Evolutionary conservation across 257 asterid genomes (phyloP).

Genomic region (Scutellaria galericulata): DNA sequence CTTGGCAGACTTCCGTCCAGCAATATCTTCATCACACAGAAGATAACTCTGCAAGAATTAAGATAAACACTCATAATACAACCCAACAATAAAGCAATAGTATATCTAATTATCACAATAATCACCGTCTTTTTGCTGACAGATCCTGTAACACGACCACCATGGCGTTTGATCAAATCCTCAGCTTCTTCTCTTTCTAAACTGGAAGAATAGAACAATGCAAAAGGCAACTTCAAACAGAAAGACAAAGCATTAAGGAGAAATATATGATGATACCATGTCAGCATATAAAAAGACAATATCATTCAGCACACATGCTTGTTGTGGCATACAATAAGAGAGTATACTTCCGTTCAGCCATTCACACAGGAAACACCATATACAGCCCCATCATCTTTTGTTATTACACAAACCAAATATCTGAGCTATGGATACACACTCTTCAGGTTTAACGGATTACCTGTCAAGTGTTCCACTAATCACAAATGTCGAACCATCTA

Average conservation of each 20-base stretch:
- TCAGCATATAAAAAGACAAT: background rate
- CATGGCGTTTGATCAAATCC: conserved; percentile 92
- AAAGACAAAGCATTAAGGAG: conserved; percentile 3
- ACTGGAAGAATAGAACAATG: conserved; percentile 53
- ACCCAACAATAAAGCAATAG: conserved; percentile 23
- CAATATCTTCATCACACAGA: conserved; percentile 94
- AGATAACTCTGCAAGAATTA: conserved; percentile 79
- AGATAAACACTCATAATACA: conserved; percentile 34
- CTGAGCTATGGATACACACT: conserved; percentile 21
- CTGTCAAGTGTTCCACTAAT: conserved; percentile 99
- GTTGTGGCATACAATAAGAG: background rate
- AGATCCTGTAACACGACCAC: conserved; percentile 99
- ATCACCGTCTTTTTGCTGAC: conserved; percentile 98
- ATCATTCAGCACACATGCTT: background rate
- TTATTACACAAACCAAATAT: conserved; percentile 16
- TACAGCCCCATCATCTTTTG: background rate
- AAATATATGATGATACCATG: conserved; percentile 16
- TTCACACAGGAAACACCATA: background rate
- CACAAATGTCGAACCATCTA: conserved; percentile 92
- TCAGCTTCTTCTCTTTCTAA: conserved; percentile 99
- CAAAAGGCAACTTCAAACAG: conserved; percentile 22
- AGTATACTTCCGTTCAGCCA: conserved; percentile 5
- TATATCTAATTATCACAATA: conserved; percentile 34
- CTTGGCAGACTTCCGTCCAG: conserved; percentile 84
- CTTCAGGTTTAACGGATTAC: conserved; percentile 44